phyloP scores from a whole-genome alignment of 2,329 filamentous ascomycete genomes.

The Microsporum ferrugineum region DNA sequence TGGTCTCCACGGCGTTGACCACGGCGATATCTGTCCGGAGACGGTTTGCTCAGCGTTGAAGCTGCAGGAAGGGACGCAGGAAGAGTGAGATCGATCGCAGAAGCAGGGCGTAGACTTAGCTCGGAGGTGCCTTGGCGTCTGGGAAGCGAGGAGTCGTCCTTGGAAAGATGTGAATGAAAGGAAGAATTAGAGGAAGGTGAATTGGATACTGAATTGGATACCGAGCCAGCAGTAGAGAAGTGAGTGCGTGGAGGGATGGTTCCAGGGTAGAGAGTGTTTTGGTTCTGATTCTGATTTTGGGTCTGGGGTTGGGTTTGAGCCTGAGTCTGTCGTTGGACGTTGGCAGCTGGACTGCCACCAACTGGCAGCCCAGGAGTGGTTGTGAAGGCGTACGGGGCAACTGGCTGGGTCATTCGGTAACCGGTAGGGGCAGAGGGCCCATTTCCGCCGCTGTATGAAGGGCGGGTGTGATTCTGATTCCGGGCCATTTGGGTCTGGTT shows the following conservation, averaged over 20 bases:
- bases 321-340: conserved; percentile 42
- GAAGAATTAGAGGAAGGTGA: conserved; percentile 42
- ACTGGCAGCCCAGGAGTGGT: conserved; percentile 50
- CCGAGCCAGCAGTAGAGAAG: conserved; percentile 40
- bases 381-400: conserved; percentile 68
- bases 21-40: conserved; percentile 76
- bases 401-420: conserved; percentile 39
- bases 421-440: conserved; percentile 3
- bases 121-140: conserved; percentile 30
- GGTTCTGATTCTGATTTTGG: conserved; percentile 37
- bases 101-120: conserved; percentile 31
- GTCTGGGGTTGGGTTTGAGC: conserved; percentile 41
- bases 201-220: conserved; percentile 45
- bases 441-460: conserved; percentile 28
- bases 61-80: conserved; percentile 44
- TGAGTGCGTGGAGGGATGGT: conserved; percentile 29
- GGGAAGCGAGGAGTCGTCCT: conserved; percentile 40
- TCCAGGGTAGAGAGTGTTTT: conserved; percentile 35
- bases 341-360: conserved; percentile 27
- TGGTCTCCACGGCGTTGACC: conserved; percentile 45
- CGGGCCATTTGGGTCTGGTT: conserved; percentile 19
- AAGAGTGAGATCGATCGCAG: conserved; percentile 41
- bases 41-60: conserved; percentile 53
- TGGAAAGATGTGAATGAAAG: conserved; percentile 32
- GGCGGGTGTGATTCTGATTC: conserved; percentile 31